phyloP scores from a whole-genome alignment of 2,329 filamentous ascomycete genomes.

The Botrytis deweyae region DNA sequence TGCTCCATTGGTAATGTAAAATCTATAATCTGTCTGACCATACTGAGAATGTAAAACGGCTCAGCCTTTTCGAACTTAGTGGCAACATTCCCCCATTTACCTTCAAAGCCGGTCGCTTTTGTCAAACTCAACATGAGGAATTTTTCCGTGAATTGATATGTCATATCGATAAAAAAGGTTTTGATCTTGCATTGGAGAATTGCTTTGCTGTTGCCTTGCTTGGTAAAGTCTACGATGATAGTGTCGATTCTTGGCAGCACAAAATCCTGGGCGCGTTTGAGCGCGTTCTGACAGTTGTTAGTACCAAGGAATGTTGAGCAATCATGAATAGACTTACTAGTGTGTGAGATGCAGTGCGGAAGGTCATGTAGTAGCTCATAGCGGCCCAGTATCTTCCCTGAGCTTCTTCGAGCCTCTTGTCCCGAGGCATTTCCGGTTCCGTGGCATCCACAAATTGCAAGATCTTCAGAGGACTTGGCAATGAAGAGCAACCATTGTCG shows the following conservation, averaged over 20 bases:
- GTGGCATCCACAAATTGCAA: not conserved
- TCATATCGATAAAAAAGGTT: not conserved
- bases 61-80: not conserved
- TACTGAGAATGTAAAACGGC: accelerated
- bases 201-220: not conserved
- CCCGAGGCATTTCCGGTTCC: not conserved
- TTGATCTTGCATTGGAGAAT: not conserved
- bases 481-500: not conserved
- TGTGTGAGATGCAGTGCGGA: not conserved
- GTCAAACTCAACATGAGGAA: not conserved
- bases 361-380: not conserved
- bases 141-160: not conserved
- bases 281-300: not conserved
- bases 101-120: not conserved
- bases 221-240: constrained; percentile 11
- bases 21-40: not conserved
- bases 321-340: not conserved
- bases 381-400: constrained; percentile 3
- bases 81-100: no score
- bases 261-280: not conserved
- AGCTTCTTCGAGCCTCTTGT: not conserved
- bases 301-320: not conserved
- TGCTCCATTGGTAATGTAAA: constrained; percentile 3
- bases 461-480: not conserved
- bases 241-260: not conserved